Evolutionary conservation across 345 rosid species (phyloP), one percentile per base, ranked within the genome.

Genomic region (Ricinus communis): DNA sequence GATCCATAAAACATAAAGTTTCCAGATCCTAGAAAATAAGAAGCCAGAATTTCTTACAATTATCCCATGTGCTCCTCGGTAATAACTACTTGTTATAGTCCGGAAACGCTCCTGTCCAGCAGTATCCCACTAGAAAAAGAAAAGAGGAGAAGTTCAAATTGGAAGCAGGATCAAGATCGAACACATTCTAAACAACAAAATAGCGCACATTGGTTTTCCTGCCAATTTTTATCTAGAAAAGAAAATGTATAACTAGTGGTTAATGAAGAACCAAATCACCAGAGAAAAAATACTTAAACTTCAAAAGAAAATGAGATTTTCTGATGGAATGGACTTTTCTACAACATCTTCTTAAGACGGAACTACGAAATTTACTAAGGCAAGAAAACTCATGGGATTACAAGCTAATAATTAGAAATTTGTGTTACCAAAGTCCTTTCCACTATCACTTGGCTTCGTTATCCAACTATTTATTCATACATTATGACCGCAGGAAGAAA

Each of bases 71-170:
- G 97, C 97, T 65, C 97, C 97, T 80, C 97, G 84, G 85, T 91
- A 91, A 71, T 91, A 91, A 82, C 95, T 89, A 86, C 97, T 91
- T 40, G 97, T 91, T 80, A 91, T 91, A 38, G 95, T 91, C 81
- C 97, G 82, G 83, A 91, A 91, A 38, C 97, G 90, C 80, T 91
- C 97, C 69, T 91, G 95, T 52, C 97, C 97, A 64, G 95, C 97
- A 73, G 95, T 91, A 78, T 91, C 97, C 97, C 95, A 89, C 95
- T 91, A 59, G 67, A 84, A 57, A 75, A 43, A 65, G 13, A 47
- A 74, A 43, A 74, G 45, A 69, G 30, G 59, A 25, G 31, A 2
- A 15, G 19, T 24, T 63, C 52, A 40, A 65, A 53, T 56, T 19
- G 25, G 65, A 56, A 49, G 50, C 19, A 13, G 18, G 36, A 63